Conservation (phyloP, 257 asterid genomes). For the Misopates orontium region DNA sequence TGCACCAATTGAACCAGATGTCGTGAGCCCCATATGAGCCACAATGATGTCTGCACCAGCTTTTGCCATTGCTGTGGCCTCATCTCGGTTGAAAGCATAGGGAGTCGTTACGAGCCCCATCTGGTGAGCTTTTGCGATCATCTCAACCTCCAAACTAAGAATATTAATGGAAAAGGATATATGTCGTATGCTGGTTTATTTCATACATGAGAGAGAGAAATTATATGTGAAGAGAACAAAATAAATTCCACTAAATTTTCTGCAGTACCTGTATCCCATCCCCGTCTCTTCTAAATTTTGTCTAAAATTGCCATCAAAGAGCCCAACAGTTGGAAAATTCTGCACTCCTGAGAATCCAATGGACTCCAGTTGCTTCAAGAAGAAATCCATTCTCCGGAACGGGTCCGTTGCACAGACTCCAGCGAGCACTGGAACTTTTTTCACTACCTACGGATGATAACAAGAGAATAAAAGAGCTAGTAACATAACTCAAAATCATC, state of each 20-base stretch:
- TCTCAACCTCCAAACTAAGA: conserved; percentile 87
- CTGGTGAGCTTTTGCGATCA: conserved; percentile 87
- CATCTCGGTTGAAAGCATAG: conserved; percentile 83
- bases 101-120: conserved; percentile 97
- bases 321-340: conserved; percentile 96
- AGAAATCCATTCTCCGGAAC: conserved; percentile 84
- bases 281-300: conserved; percentile 96
- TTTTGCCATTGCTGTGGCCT: conserved; percentile 85
- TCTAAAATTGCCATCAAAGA: conserved; percentile 90
- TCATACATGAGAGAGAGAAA: conserved; percentile 5
- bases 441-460: conserved; percentile 62
- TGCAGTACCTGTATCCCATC: conserved; percentile 82
- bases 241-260: background rate
- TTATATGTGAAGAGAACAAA: conserved; percentile 1
- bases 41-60: conserved; percentile 97
- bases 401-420: conserved; percentile 99
- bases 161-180: conserved; percentile 20
- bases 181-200: background rate
- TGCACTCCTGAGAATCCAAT: conserved; percentile 92
- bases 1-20: conserved; percentile 95
- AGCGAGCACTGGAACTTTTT: conserved; percentile 90
- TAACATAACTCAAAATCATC: conserved; percentile 15
- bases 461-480: conserved; percentile 24
- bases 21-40: conserved; percentile 99
- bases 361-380: conserved; percentile 93